Evolutionary conservation across 2,329 filamentous ascomycete species (phyloP).

Genomic region (Penicillium sp.): DNA sequence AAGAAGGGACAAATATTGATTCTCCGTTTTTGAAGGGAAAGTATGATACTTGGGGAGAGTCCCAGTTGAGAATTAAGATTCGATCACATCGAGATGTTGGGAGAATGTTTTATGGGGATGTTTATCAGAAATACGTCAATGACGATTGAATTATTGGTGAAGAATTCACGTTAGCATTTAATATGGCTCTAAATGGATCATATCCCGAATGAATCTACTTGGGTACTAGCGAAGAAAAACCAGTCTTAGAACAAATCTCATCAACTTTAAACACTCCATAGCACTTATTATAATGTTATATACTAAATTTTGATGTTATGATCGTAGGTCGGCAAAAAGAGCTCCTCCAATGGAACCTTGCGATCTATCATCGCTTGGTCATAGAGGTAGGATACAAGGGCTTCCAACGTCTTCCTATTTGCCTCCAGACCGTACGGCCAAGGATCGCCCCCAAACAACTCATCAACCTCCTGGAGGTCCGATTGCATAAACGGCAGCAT

Average conservation of each 20-base stretch:
- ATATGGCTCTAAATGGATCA: no score
- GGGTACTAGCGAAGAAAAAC: background rate
- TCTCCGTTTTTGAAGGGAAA: conserved; percentile 48
- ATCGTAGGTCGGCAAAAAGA: conserved; percentile 22
- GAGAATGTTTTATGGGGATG: conserved; percentile 43
- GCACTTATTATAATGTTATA: background rate
- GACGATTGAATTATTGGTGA: conserved; percentile 26
- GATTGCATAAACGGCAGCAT: conserved; percentile 35
- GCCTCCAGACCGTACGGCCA: conserved; percentile 32
- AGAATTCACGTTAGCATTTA: no score
- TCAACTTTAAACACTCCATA: background rate
- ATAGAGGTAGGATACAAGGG: conserved; percentile 25
- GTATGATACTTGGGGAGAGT: conserved; percentile 55
- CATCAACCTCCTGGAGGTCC: conserved; percentile 31
- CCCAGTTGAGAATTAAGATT: conserved; percentile 53
- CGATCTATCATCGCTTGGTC: conserved; percentile 30
- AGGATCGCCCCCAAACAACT: conserved; percentile 24
- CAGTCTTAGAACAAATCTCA: background rate
- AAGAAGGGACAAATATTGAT: conserved; percentile 35
- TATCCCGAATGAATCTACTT: no score
- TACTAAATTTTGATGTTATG: background rate
- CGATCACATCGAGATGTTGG: conserved; percentile 51
- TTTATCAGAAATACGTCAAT: conserved; percentile 48
- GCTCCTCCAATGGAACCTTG: conserved; percentile 26
- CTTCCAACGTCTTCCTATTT: conserved; percentile 31